Conservation (phyloP, 768 basidiomycete species). For the Kwoniella sp. region DNA sequence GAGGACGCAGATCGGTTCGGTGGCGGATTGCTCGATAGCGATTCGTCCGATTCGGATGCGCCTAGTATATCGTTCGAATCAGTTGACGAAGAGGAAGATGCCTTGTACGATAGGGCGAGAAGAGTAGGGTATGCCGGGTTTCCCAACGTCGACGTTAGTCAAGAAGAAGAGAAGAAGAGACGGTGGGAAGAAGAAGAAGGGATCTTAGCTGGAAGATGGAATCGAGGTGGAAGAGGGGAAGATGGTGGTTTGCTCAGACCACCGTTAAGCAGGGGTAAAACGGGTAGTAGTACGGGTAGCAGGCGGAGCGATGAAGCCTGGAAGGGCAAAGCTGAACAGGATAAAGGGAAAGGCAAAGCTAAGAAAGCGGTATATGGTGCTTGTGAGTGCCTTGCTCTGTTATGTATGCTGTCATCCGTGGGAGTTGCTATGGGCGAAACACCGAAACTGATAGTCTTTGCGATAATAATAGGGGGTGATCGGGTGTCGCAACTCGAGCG, state of each 20-base stretch:
- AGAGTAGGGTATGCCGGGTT: conserved; percentile 86
- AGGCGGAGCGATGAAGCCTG: conserved; percentile 16
- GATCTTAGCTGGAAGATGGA: conserved; percentile 71
- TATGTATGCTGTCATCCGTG: too few relatives aligned
- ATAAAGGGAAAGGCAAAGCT: conserved; percentile 16
- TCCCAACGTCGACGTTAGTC: conserved; percentile 83
- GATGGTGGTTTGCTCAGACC: conserved; percentile 64
- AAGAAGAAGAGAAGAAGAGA: conserved; percentile 65
- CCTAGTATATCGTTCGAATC: conserved; percentile 67
- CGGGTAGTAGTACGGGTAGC: conserved; percentile 18
- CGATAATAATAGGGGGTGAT: conserved; percentile 47
- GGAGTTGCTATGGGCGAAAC: too few relatives aligned
- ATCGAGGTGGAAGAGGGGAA: conserved; percentile 20
- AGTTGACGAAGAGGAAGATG: conserved; percentile 67
- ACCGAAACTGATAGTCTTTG: conserved; percentile 10
- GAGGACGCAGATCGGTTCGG: background rate
- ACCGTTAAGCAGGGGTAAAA: conserved; percentile 43
- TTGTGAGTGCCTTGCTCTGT: conserved; percentile 36
- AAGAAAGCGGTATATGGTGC: conserved; percentile 46
- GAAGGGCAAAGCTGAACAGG: conserved; percentile 55
- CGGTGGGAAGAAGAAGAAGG: conserved; percentile 87
- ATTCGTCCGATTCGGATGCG: conserved; percentile 48
- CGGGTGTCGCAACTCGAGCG: conserved; percentile 26
- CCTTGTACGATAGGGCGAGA: conserved; percentile 72
- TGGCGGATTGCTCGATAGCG: conserved; percentile 54